phyloP scores from a whole-genome alignment of 1,284 basidiomycete species.

The Meripilus lineatus region DNA sequence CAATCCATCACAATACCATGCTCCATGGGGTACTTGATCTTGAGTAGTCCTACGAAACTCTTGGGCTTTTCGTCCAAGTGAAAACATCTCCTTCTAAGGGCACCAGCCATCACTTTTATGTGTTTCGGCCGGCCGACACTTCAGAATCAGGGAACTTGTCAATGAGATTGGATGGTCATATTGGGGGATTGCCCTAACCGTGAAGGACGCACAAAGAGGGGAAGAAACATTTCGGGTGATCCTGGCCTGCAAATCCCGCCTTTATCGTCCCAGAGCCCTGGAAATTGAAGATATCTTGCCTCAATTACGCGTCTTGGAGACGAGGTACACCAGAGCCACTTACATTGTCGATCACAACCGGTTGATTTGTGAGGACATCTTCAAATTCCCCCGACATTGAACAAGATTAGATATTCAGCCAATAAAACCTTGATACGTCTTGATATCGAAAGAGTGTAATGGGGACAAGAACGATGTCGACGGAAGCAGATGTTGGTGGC shows the following conservation, averaged over 20 bases:
- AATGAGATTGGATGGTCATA: slow-evolving; percentile 13
- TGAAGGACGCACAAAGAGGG: slow-evolving; percentile 85
- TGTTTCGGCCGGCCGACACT: slow-evolving; percentile 96
- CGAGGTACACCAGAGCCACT: slow-evolving; percentile 24
- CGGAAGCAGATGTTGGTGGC: too few relatives aligned
- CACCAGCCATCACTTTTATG: slow-evolving; percentile 94
- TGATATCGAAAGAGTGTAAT: too few relatives aligned
- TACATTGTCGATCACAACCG: slow-evolving; percentile 96
- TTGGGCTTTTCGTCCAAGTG: slow-evolving; percentile 95
- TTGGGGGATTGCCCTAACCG: slow-evolving; percentile 29
- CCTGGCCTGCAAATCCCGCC: slow-evolving; percentile 95
- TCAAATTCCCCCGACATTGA: slow-evolving; percentile 81
- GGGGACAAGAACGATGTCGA: too few relatives aligned
- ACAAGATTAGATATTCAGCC: too few relatives aligned
- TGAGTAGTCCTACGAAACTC: slow-evolving; percentile 88
- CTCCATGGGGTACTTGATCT: slow-evolving; percentile 99
- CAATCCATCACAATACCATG: slow-evolving; percentile 93
- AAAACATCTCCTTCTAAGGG: too few relatives aligned
- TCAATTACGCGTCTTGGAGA: neutral
- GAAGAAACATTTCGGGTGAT: slow-evolving; percentile 98
- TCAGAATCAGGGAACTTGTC: slow-evolving; percentile 5
- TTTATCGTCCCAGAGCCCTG: slow-evolving; percentile 97
- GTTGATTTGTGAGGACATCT: slow-evolving; percentile 89
- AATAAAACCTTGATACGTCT: too few relatives aligned
- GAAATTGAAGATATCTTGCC: neutral